Evolutionary conservation across 192 early-diverging fungal genomes (phyloP).

Genomic region (Funneliformis geosporum): DNA sequence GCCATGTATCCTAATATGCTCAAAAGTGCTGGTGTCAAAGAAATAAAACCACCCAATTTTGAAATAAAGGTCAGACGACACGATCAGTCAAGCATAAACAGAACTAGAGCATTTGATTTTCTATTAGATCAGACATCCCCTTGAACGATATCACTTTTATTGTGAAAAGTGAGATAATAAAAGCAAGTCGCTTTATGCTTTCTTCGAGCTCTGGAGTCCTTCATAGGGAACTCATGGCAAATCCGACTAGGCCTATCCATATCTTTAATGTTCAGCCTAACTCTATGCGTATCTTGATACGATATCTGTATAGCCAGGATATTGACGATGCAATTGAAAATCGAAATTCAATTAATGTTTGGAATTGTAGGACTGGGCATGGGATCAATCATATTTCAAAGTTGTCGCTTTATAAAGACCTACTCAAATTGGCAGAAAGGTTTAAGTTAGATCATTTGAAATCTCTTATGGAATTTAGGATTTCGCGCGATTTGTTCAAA

Average conservation of each 20-base stretch:
- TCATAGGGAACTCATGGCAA: background rate
- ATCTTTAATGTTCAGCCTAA: background rate
- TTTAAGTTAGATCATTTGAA: constrained; percentile 14
- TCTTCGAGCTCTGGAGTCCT: background rate
- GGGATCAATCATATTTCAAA: background rate
- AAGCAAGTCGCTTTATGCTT: background rate
- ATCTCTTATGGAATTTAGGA: background rate
- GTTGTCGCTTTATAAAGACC: background rate
- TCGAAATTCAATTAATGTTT: background rate
- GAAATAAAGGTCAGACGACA: background rate
- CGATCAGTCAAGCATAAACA: background rate
- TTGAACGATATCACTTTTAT: constrained; percentile 16
- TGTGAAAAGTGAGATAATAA: background rate
- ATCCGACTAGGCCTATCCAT: background rate
- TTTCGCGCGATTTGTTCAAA: background rate
- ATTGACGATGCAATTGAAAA: constrained; percentile 17
- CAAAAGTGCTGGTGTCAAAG: background rate
- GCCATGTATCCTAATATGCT: constrained; percentile 1
- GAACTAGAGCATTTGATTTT: background rate
- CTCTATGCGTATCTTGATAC: constrained; percentile 1
- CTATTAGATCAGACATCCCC: background rate
- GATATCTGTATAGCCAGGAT: constrained; percentile 8
- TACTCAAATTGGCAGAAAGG: background rate
- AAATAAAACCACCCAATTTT: background rate
- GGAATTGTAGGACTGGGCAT: background rate